Base-by-base conservation (phyloP, 768 basidiomycete genomes). In the Mycena sanguinolenta region DNA sequence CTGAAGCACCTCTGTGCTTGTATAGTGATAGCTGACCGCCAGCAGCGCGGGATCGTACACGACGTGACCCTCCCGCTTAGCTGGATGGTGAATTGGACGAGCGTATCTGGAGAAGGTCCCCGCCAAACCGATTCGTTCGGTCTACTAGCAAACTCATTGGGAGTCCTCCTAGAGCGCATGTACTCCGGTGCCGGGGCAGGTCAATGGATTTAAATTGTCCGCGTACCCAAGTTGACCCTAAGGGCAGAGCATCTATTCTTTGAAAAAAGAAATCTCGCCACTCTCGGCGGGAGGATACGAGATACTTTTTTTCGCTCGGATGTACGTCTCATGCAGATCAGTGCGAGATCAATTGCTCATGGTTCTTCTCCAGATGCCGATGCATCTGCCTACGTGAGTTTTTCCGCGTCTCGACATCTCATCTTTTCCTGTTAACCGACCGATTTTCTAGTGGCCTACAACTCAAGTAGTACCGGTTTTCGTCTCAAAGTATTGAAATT, bases 11-110 rank as follows among this genome's bases (percentile, higher is more conserved):
- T 91, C 2, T 84, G 86, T 57, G 81, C 80, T 10, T 81, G 80
- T 17, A 73, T 83, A 6, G 77, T 87, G 4, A 62, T 91, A 2
- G 79, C 80, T 1, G 74, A 75, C 46, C 77, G 76, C 0, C 75
- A 77, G 63, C 71, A 73, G 32, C 44, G 69, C 16, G 25, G 72
- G 52, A 54, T 71, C 19, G 75, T 89, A 0, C 86, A 91, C 73
- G 80, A 82, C 19, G 71, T 89, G 28, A 84, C 85, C 6, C 81
- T 92, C 38, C 91, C 91, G 0, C 83, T 83, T 2, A 85, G 83
- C 60, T 92, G 90, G 89, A 73, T 90, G 23, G 38, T 79, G 19
- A 66, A 69, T 21, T 73, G 72, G 71, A 74, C 60, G 77, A 62
- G 67, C 70, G 75, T 61, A 28, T 49, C 17, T 2, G 36, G 66